These are phyloP conservation scores for Cokeromyces recurvatus DNA, from an alignment of 371 early-diverging fungal species.

Conservation along the genomic window DNA sequence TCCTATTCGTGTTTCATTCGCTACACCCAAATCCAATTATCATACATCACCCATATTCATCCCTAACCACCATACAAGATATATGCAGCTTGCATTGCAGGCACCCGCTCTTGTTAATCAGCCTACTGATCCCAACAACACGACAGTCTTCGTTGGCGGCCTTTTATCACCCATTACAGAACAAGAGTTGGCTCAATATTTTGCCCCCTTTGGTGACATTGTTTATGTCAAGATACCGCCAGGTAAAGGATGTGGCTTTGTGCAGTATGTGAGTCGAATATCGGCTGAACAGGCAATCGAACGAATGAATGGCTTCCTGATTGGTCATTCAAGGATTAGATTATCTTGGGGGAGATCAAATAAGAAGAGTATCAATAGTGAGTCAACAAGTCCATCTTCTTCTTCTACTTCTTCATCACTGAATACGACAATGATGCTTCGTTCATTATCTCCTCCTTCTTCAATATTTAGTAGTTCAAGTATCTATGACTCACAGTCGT, in stretches of 20 bases:
- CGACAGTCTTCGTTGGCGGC: slow-evolving; percentile 95
- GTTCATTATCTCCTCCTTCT: too few relatives aligned
- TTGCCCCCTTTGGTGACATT: slow-evolving; percentile 85
- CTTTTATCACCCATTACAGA: slow-evolving; percentile 74
- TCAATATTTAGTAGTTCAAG: too few relatives aligned
- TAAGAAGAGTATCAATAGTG: too few relatives aligned
- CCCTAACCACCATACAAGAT: slow-evolving; percentile 14
- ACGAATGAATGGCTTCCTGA: slow-evolving; percentile 80
- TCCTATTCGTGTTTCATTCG: slow-evolving; percentile 77
- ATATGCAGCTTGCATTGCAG: slow-evolving; percentile 28
- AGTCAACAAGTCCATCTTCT: too few relatives aligned
- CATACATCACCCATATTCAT: slow-evolving; percentile 10
- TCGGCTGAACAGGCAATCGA: slow-evolving; percentile 86
- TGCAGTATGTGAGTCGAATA: slow-evolving; percentile 76
- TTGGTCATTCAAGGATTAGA: slow-evolving; percentile 80
- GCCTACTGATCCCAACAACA: slow-evolving; percentile 79
- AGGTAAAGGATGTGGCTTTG: slow-evolving; percentile 93
- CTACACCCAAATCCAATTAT: slow-evolving; percentile 71
- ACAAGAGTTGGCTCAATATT: slow-evolving; percentile 75
- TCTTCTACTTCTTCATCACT: too few relatives aligned
- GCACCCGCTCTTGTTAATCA: slow-evolving; percentile 42
- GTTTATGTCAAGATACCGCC: slow-evolving; percentile 88
- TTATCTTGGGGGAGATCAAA: slow-evolving; percentile 92
- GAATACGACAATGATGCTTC: too few relatives aligned
- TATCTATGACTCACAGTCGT: too few relatives aligned